Percentiles rank a stretch among this genome's conserved stretches.
Evolutionary conservation across 2,329 filamentous ascomycete genomes (phyloP).

Genomic region (Aspergillus arachidicola): DNA sequence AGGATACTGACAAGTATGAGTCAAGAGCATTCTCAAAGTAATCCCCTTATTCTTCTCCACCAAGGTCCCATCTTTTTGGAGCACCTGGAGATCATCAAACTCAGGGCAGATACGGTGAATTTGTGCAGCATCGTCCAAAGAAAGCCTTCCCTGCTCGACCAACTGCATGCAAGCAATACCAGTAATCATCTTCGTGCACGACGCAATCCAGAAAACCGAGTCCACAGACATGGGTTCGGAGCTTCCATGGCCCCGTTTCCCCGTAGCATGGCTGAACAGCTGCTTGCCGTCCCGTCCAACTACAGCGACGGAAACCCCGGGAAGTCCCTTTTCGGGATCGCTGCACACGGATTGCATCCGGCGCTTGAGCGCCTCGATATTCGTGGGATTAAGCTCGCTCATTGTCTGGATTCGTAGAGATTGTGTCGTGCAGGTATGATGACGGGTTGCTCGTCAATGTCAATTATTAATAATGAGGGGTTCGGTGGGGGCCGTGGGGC

Average conservation of each 20-base stretch:
- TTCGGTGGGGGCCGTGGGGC: background rate
- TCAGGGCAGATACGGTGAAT: constrained; percentile 47
- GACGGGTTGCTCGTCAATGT: background rate
- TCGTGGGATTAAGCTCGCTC: background rate
- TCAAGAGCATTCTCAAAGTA: constrained; percentile 60
- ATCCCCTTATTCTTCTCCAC: constrained; percentile 53
- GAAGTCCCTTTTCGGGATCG: constrained; percentile 44
- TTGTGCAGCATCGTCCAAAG: constrained; percentile 44
- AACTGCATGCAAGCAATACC: constrained; percentile 52
- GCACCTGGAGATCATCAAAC: constrained; percentile 44
- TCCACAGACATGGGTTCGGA: constrained; percentile 61
- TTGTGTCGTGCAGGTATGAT: background rate
- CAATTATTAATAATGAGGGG: background rate
- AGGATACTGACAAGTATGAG: constrained; percentile 43
- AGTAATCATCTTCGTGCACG: constrained; percentile 52
- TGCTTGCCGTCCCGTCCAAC: constrained; percentile 52
- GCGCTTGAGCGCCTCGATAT: background rate
- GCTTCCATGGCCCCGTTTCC: constrained; percentile 47
- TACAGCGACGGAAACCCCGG: constrained; percentile 50
- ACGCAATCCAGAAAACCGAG: constrained; percentile 61
- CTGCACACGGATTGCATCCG: constrained; percentile 17
- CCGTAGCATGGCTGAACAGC: constrained; percentile 52
- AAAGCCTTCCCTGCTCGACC: constrained; percentile 46
- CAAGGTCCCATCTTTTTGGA: constrained; percentile 40
- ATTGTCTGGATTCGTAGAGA: background rate